Conservation (phyloP, 2,329 filamentous ascomycete genomes). For the Fusarium hainanense region DNA sequence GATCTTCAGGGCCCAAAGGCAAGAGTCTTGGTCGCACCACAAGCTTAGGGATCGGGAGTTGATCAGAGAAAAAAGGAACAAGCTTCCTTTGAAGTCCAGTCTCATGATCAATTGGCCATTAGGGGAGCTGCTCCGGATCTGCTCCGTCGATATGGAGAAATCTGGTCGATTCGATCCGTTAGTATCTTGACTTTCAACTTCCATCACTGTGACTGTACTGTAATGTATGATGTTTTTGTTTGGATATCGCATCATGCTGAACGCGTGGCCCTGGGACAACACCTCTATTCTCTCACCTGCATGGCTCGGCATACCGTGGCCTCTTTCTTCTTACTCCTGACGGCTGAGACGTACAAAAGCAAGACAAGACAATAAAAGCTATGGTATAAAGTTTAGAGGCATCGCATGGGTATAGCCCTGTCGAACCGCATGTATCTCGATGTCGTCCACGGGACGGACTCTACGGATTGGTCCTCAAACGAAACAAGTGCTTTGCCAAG, state of each 20-base stretch:
- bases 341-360: not conserved
- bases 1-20: slow-evolving; percentile 27
- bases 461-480: slow-evolving; percentile 10
- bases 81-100: slow-evolving; percentile 1
- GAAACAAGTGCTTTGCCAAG: slow-evolving; percentile 24
- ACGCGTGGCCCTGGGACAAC: not conserved
- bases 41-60: not conserved
- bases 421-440: slow-evolving; percentile 21
- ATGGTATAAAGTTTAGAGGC: slow-evolving; percentile 8
- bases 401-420: not conserved
- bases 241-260: not conserved
- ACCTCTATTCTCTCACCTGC: not conserved
- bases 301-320: not conserved
- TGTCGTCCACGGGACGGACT: slow-evolving; percentile 9
- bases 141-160: slow-evolving; percentile 8
- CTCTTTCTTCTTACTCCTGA: not conserved
- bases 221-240: not conserved
- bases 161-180: slow-evolving; percentile 3
- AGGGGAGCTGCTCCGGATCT: not conserved
- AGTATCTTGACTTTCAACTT: not conserved
- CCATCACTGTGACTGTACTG: not conserved
- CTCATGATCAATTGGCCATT: not conserved
- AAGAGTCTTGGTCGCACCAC: slow-evolving; percentile 13
- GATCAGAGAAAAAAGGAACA: not conserved
- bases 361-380: slow-evolving; percentile 8